Percentiles rank a stretch among this genome's conserved stretches.
Evolutionary conservation across 1,284 basidiomycete genomes (phyloP).

Genomic region (Puccinia sorghi): DNA sequence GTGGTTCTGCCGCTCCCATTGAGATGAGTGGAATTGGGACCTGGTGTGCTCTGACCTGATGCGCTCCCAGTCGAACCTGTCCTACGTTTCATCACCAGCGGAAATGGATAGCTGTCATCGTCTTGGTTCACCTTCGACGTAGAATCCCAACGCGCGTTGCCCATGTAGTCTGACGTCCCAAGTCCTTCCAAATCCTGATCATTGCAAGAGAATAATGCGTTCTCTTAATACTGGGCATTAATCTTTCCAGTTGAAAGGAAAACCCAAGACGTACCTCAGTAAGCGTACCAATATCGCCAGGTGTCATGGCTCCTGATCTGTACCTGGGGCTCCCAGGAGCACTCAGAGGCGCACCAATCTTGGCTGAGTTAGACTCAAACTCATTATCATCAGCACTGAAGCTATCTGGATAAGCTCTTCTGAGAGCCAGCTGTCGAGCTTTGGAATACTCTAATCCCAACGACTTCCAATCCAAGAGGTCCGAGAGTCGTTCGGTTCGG

Average conservation of each 20-base stretch:
- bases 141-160: conserved; percentile 61
- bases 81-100: conserved; percentile 48
- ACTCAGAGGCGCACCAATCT: conserved; percentile 68
- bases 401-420: conserved; percentile 91
- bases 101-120: conserved; percentile 84
- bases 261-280: conserved; percentile 39
- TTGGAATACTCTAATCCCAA: conserved; percentile 96
- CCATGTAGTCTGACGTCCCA: conserved; percentile 83
- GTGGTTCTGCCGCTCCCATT: conserved; percentile 21
- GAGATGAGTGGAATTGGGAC: conserved; percentile 1
- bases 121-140: conserved; percentile 60
- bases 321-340: conserved; percentile 84
- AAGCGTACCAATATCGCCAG: conserved; percentile 88
- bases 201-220: neutral
- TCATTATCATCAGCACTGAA: conserved; percentile 70
- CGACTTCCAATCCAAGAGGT: conserved; percentile 96
- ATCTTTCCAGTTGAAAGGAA: neutral
- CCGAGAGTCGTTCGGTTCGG: conserved; percentile 87
- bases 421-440: conserved; percentile 77
- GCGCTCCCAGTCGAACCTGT: conserved; percentile 31
- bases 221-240: neutral
- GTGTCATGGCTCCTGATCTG: conserved; percentile 75
- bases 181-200: conserved; percentile 73
- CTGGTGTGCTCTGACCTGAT: conserved; percentile 48
- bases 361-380: conserved; percentile 66